Evolutionary conservation across 176 grass and related monocot genomes (phyloP), one percentile per base, ranked within the genome.

Genomic region (Elaeis guineensis): DNA sequence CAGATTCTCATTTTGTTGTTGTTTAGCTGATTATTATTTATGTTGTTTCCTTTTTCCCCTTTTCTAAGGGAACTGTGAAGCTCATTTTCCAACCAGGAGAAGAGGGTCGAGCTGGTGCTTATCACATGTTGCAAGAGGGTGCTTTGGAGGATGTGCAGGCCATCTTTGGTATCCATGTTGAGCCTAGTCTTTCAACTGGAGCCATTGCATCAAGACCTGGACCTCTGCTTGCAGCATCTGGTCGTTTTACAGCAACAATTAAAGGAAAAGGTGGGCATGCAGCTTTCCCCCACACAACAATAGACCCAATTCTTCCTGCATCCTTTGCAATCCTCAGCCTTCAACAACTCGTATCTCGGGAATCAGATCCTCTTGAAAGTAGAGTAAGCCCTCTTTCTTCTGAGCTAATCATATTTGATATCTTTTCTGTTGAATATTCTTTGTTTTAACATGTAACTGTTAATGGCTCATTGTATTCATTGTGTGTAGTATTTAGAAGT

Each of bases 61-160:
- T 19, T 9, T 17, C 12, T 44, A 57, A 93, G 84, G 90, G 89
- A 0, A 85, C 82, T 2, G 89, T 95, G 21, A 95, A 89, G 76
- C 82, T 95, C 5, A 69, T 86, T 18, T 95, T 89, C 69, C 90
- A 95, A 66, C 90, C 90, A 16, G 85, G 65, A 9, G 89, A 95
- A 77, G 85, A 89, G 64, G 64, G 85, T 61, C 56, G 59, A 23
- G 89, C 64, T 57, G 85, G 89, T 2, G 89, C 75, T 5, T 89
- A 85, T 61, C 72, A 95, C 1, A 75, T 95, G 24, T 69, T 95
- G 26, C 51, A 80, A 69, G 72, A 80, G 26, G 85, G 78, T 15
- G 62, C 55, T 19, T 67, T 95, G 61, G 77, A 89, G 54, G 81
- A 70, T 5, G 78, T 74, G 39, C 35, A 74, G 49, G 79, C 78